These are phyloP conservation scores for Cladosporium sp. DNA, from an alignment of 2,329 filamentous ascomycete species.

Conservation along the genomic window DNA sequence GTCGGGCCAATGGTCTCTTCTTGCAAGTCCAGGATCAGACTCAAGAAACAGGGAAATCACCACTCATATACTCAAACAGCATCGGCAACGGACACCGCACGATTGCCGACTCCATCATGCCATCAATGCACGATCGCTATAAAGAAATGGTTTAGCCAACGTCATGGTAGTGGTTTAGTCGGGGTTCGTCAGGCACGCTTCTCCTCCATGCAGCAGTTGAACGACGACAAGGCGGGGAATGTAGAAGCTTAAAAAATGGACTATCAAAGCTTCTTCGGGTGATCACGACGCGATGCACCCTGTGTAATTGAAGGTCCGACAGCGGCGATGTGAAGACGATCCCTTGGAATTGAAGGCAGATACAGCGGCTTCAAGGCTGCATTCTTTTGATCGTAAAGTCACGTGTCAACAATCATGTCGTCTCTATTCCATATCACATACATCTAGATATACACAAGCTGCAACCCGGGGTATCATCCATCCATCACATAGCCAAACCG, in stretches of 20 bases:
- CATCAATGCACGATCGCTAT: no score
- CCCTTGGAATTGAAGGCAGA: no score
- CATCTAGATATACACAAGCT: no score
- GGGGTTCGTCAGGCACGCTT: background rate
- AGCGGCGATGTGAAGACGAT: no score
- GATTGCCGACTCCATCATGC: background rate
- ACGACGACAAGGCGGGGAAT: background rate
- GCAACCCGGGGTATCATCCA: background rate
- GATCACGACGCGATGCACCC: no score
- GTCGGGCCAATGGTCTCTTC: background rate
- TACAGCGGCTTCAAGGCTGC: no score
- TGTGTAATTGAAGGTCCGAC: no score
- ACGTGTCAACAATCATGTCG: no score
- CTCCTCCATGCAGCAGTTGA: background rate
- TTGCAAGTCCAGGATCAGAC: no score
- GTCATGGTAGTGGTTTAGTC: conserved; percentile 9
- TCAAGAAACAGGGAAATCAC: background rate
- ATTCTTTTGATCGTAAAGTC: no score
- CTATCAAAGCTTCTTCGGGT: background rate
- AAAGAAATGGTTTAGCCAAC: background rate
- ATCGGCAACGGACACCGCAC: background rate
- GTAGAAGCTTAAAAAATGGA: conserved; percentile 1
- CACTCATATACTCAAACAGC: background rate
- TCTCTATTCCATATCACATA: no score
- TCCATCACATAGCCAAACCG: background rate